A percentile compares a stretch with the other conserved stretches of the same genome.
Conservation (phyloP, 2,329 filamentous ascomycete genomes). For the Parafenestella ontariensis region DNA sequence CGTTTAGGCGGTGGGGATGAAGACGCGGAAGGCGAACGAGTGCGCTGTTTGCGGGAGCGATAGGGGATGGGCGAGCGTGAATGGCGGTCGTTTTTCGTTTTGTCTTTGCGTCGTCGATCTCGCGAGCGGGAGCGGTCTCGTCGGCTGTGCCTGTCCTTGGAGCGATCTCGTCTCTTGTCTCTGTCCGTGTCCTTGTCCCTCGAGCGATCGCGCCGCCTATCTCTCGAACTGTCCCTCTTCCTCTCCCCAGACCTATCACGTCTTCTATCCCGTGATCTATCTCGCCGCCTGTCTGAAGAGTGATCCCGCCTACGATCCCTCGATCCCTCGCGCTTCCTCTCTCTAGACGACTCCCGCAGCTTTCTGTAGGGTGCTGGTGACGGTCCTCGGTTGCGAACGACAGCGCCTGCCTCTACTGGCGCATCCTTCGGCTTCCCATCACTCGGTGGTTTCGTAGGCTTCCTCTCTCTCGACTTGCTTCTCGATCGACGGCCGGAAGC, state of each 20-base stretch:
- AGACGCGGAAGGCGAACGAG: slow-evolving; percentile 35
- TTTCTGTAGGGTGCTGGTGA: slow-evolving; percentile 42
- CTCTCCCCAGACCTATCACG: slow-evolving; percentile 23
- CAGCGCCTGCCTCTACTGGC: slow-evolving; percentile 15
- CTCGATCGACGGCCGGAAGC: slow-evolving; percentile 17
- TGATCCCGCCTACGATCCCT: slow-evolving; percentile 16
- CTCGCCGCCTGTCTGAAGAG: slow-evolving; percentile 26
- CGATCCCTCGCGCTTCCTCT: slow-evolving; percentile 17
- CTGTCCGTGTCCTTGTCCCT: slow-evolving; percentile 15
- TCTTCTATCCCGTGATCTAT: slow-evolving; percentile 22
- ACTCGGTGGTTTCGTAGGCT: slow-evolving; percentile 14
- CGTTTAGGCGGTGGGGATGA: slow-evolving; percentile 44
- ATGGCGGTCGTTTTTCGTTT: slow-evolving; percentile 19
- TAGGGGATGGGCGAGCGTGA: slow-evolving; percentile 36
- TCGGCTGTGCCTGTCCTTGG: slow-evolving; percentile 19
- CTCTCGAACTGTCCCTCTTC: slow-evolving; percentile 25
- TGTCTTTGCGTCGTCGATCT: slow-evolving; percentile 24
- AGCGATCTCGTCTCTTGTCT: slow-evolving; percentile 17
- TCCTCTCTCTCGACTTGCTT: slow-evolving; percentile 21
- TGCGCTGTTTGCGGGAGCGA: slow-evolving; percentile 32
- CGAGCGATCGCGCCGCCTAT: slow-evolving; percentile 25
- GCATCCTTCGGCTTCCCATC: slow-evolving; percentile 22
- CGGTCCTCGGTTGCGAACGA: slow-evolving; percentile 14
- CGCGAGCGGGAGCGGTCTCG: slow-evolving; percentile 24
- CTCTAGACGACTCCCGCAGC: slow-evolving; percentile 23